Evolutionary conservation across 306 rosid genomes (phyloP), one percentile per base, ranked within the genome.

Genomic region (Fagus sylvatica): DNA sequence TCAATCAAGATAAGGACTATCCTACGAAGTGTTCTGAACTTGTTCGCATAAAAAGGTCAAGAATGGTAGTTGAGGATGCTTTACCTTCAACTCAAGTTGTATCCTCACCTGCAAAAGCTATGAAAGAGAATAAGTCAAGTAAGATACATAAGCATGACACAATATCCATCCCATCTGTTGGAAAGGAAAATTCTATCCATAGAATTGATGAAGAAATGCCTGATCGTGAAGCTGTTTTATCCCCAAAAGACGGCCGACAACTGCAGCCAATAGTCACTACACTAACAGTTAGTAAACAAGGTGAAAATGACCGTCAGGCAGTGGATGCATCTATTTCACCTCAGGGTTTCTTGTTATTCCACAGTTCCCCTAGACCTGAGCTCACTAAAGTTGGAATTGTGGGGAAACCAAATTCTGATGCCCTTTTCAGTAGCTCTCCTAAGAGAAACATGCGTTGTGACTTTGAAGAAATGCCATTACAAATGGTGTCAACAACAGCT

Each of bases 1-100:
- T 90, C 71, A 91, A 90, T 76, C 82, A 72, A 39, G 90, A 85
- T 84, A 87, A 77, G 77, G 99, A 91, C 80, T 89, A 85, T 85
- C 89, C 96, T 88, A 93, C 93, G 16, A 93, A 89, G 89, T 73
- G 98, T 82, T 93, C 99, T 56, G 83, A 85, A 76, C 98, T 95
- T 42, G 99, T 93, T 51, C 88, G 75, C 74, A 84, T 73, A 72
- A 95, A 93, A 89, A 90, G 86, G 89, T 91, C 98, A 68, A 81
- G 66, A 60, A 84, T 46, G 72, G 86, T 95, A 84, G 61, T 83
- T 2, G 75, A 84, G 59, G 99, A 95, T 84, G 85, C 88, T 80
- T 76, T 75, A 46, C 83, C 81, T 69, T 74, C 87, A 76, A 82
- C 74, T 83, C 84, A 79, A 67, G 78, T 69, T 10, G 57, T 66